Evolutionary conservation across 805 yeast species (phyloP).

Genomic region (Wickerhamiella vanderwaltii): DNA sequence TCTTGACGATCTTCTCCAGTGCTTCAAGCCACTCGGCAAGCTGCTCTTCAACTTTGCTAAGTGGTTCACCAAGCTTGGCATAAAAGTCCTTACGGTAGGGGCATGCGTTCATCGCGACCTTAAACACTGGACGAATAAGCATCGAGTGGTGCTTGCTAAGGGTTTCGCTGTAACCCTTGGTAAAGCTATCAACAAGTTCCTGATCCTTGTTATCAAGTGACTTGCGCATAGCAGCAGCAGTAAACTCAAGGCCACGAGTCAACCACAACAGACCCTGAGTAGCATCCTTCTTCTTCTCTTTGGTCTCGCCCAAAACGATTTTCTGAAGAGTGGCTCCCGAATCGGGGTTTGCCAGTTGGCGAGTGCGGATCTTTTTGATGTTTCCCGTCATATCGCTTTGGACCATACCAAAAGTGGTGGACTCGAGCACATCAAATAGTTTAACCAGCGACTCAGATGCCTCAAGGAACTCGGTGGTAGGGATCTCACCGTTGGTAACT

Average conservation of each 20-base stretch:
- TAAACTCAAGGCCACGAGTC: slow-evolving; percentile 67
- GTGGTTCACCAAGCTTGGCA: slow-evolving; percentile 54
- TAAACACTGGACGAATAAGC: slow-evolving; percentile 75
- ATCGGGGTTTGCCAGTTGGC: slow-evolving; percentile 53
- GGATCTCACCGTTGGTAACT: slow-evolving; percentile 47
- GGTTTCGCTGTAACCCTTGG: slow-evolving; percentile 73
- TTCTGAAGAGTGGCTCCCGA: slow-evolving; percentile 61
- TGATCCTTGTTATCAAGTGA: slow-evolving; percentile 47
- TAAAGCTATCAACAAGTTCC: slow-evolving; percentile 68
- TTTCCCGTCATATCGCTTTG: slow-evolving; percentile 84
- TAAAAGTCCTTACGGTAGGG: slow-evolving; percentile 83
- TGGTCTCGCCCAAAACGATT: slow-evolving; percentile 59
- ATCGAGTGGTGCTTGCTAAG: slow-evolving; percentile 70
- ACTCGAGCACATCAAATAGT: slow-evolving; percentile 69
- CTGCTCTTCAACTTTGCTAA: slow-evolving; percentile 48
- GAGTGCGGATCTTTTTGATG: slow-evolving; percentile 58
- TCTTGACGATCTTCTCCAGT: slow-evolving; percentile 58
- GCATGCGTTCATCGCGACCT: slow-evolving; percentile 89
- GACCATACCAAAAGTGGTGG: slow-evolving; percentile 73
- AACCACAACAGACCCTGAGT: slow-evolving; percentile 89
- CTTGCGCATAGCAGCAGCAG: slow-evolving; percentile 81
- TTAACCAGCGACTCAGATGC: slow-evolving; percentile 77
- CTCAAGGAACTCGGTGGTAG: slow-evolving; percentile 64
- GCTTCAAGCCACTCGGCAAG: slow-evolving; percentile 64
- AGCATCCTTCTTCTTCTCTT: slow-evolving; percentile 56